Evolutionary conservation across 2,329 filamentous ascomycete species (phyloP).

Genomic region (Aureobasidium sp.): DNA sequence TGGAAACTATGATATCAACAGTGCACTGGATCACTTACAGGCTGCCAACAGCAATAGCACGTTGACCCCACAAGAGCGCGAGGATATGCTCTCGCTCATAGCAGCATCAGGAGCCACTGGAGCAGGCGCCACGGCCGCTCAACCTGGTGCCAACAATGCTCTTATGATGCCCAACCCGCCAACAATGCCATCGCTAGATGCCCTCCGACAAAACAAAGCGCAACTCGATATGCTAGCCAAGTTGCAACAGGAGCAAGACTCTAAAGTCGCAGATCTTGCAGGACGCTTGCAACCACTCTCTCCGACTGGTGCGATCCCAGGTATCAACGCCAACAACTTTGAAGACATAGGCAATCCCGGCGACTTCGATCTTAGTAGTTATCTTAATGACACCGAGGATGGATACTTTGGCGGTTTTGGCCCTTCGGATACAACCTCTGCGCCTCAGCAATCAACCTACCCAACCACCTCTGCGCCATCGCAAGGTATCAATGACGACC

Average conservation of each 20-base stretch:
- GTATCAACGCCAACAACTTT: slow-evolving; percentile 41
- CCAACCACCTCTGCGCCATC: slow-evolving; percentile 4
- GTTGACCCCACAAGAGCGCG: slow-evolving; percentile 42
- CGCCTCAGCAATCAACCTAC: not conserved
- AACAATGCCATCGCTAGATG: slow-evolving; percentile 50
- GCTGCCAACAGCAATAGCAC: slow-evolving; percentile 36
- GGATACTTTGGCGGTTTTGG: slow-evolving; percentile 10
- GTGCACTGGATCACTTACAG: slow-evolving; percentile 42
- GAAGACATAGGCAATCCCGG: slow-evolving; percentile 31
- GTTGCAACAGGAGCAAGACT: slow-evolving; percentile 71
- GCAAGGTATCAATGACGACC: slow-evolving; percentile 15
- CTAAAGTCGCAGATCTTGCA: slow-evolving; percentile 67
- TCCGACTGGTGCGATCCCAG: slow-evolving; percentile 71
- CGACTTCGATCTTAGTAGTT: slow-evolving; percentile 50
- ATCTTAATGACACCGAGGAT: slow-evolving; percentile 40
- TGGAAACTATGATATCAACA: slow-evolving; percentile 36
- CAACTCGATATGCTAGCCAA: slow-evolving; percentile 74
- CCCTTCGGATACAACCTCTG: not conserved
- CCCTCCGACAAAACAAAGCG: slow-evolving; percentile 61
- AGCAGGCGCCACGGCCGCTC: slow-evolving; percentile 12
- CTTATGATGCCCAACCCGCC: slow-evolving; percentile 50
- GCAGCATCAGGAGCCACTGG: slow-evolving; percentile 31
- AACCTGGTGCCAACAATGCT: slow-evolving; percentile 45
- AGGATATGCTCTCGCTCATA: slow-evolving; percentile 43
- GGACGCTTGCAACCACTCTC: slow-evolving; percentile 71